These are phyloP conservation scores for Citrus unshiu DNA, from an alignment of 345 rosid species.

Conservation along the genomic window DNA sequence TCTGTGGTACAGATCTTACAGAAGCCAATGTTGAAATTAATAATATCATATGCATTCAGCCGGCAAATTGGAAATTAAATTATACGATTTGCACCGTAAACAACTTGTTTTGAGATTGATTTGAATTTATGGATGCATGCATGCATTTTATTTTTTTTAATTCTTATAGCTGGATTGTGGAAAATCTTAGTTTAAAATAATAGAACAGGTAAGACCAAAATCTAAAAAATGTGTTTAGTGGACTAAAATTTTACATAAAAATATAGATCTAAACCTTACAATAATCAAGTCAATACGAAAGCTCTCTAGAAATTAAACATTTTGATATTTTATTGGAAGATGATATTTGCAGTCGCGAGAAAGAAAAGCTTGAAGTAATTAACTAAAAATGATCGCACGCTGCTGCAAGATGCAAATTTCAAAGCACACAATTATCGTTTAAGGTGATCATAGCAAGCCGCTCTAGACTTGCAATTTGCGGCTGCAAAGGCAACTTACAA, in stretches of 20 bases:
- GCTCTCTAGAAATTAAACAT: background rate
- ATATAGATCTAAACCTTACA: background rate
- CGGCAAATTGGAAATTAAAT: background rate
- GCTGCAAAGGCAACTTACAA: background rate
- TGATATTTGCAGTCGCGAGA: background rate
- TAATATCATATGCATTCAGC: background rate
- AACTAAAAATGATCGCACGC: background rate
- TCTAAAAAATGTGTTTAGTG: background rate
- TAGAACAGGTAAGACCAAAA: background rate
- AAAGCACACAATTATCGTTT: background rate
- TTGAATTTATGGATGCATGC: background rate
- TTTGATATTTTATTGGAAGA: too few relatives aligned
- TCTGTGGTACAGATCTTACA: constrained; percentile 21
- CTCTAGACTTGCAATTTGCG: background rate
- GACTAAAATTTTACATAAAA: background rate
- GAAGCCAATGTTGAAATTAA: constrained; percentile 7
- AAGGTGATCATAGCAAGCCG: background rate
- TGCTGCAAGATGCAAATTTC: background rate
- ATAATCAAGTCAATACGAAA: background rate
- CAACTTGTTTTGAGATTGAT: background rate
- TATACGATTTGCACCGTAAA: too few relatives aligned
- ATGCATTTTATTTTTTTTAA: background rate
- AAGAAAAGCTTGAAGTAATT: background rate
- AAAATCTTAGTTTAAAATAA: too few relatives aligned
- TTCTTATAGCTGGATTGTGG: background rate